Conservation (phyloP, 2,329 filamentous ascomycete genomes). For the Alternaria triticina region DNA sequence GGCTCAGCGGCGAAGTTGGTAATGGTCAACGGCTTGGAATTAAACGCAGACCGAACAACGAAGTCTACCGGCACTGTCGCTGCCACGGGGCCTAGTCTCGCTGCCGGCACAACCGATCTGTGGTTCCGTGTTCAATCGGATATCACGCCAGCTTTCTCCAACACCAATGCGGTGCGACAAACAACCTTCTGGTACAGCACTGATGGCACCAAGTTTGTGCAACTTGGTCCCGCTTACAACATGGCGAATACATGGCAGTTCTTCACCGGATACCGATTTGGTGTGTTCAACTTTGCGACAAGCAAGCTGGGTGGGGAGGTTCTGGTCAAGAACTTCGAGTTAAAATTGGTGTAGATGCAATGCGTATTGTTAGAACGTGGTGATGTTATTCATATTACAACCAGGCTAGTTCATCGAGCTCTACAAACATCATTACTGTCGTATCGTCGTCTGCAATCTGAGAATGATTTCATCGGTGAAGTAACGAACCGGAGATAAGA, state of each 20-base stretch:
- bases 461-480: not conserved
- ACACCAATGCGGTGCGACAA: constrained; percentile 22
- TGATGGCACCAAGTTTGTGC: constrained; percentile 42
- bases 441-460: not conserved
- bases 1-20: constrained; percentile 45
- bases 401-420: not conserved
- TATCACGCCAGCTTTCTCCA: constrained; percentile 44
- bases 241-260: constrained; percentile 48
- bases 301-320: constrained; percentile 42
- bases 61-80: constrained; percentile 38
- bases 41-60: constrained; percentile 47
- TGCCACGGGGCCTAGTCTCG: constrained; percentile 26
- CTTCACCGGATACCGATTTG: constrained; percentile 50
- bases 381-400: not conserved
- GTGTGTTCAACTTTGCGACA: constrained; percentile 49
- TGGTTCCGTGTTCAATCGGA: constrained; percentile 46
- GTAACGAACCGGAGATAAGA: not conserved
- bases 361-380: not conserved
- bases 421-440: not conserved
- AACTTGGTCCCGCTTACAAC: constrained; percentile 37
- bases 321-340: constrained; percentile 28
- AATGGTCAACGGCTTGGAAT: constrained; percentile 48
- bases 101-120: constrained; percentile 28
- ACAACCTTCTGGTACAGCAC: constrained; percentile 48
- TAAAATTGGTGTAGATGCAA: constrained; percentile 9